phyloP scores from a whole-genome alignment of 75 land plant genomes.

The Picea glauca region DNA sequence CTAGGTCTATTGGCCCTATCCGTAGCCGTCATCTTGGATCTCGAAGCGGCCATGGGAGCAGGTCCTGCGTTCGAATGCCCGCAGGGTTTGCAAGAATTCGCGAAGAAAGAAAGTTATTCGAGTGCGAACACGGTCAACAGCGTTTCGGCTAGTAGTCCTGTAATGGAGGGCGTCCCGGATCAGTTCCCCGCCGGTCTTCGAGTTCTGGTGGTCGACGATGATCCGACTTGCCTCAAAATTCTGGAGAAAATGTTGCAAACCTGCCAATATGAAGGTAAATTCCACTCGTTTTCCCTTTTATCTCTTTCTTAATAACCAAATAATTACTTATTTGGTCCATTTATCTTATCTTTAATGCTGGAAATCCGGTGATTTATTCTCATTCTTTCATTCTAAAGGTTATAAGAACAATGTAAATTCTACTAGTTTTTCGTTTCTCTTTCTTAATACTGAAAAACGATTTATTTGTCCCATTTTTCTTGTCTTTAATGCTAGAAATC shows the following conservation, averaged over 20 bases:
- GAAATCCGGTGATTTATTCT: no score
- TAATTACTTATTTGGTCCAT: no score
- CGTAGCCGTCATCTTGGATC: not conserved
- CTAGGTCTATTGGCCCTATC: not conserved
- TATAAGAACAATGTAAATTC: no score
- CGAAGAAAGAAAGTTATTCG: conserved; percentile 2
- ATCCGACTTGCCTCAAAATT: conserved; percentile 55
- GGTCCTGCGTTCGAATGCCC: conserved; percentile 2
- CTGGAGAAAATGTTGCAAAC: conserved; percentile 60
- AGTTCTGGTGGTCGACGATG: conserved; percentile 84
- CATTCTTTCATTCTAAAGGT: no score
- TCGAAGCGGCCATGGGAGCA: not conserved
- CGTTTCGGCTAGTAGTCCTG: not conserved
- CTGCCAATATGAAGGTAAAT: conserved; percentile 52
- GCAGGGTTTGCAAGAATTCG: not conserved
- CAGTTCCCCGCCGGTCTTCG: conserved; percentile 69
- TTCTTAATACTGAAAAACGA: no score
- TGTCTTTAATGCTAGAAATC: no score
- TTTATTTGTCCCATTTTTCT: no score
- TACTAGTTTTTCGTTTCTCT: no score
- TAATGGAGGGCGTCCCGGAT: conserved; percentile 17
- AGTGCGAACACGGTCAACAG: not conserved
- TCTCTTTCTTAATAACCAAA: not conserved
- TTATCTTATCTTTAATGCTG: no score
- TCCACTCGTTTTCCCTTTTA: not conserved